Percentiles rank a stretch among this genome's conserved stretches.
These are phyloP conservation scores for Pseudocercospora crystallina DNA, from an alignment of 2,329 filamentous ascomycete species.

Conservation along the genomic window DNA sequence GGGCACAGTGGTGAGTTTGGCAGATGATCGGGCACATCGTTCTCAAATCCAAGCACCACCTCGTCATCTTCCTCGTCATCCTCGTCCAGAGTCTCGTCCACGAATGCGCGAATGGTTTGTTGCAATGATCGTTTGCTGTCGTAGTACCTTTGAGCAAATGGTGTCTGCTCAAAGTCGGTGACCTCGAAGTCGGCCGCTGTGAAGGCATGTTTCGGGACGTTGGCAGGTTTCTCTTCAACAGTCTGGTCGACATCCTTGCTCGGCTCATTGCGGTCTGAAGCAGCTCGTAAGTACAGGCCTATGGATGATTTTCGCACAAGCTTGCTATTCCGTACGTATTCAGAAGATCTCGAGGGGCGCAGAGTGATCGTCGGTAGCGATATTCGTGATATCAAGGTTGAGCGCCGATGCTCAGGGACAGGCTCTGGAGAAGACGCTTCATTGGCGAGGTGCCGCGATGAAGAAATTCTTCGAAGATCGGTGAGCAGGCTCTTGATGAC, in stretches of 20 bases:
- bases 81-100: slow-evolving; percentile 27
- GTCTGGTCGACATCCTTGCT: too few species aligned
- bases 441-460: not conserved
- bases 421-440: too few species aligned
- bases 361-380: slow-evolving; percentile 11
- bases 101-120: slow-evolving; percentile 25
- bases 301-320: slow-evolving; percentile 4
- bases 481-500: slow-evolving; percentile 9
- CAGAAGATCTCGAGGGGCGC: slow-evolving; percentile 4
- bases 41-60: slow-evolving; percentile 31
- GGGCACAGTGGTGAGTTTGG: slow-evolving; percentile 46
- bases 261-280: too few species aligned
- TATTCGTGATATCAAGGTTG: slow-evolving; percentile 1
- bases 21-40: slow-evolving; percentile 45
- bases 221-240: too few species aligned
- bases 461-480: slow-evolving; percentile 13
- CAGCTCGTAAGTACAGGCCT: too few species aligned
- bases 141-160: slow-evolving; percentile 32
- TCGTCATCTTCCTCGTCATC: slow-evolving; percentile 26
- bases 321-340: slow-evolving; percentile 12
- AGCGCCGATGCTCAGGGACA: too few species aligned
- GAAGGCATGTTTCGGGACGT: not conserved
- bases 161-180: slow-evolving; percentile 33
- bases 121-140: slow-evolving; percentile 28
- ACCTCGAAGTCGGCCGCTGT: slow-evolving; percentile 23